Base-by-base conservation (phyloP, 2,329 filamentous ascomycete genomes). In the Ustulina deusta region DNA sequence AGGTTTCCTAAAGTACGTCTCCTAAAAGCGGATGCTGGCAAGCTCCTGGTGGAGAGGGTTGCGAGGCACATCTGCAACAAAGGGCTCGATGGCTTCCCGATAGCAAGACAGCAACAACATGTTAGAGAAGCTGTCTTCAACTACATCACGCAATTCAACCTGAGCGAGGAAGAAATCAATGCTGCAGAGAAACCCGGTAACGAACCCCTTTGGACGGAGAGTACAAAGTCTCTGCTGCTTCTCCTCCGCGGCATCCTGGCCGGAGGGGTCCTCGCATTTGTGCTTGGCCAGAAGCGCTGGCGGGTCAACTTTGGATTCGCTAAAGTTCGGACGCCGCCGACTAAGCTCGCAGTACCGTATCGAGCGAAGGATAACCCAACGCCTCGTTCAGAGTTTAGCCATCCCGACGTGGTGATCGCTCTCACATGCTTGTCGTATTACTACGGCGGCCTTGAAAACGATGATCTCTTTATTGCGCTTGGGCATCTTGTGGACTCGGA, bases 221-320 rank as follows among this genome's bases (percentile, higher is more conserved):
- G 76, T 0, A 77, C 61, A 44, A 63, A 76, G 38, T 72, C 74
- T 1, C 74, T 78, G 0, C 74, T 89, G 0, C 75, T 88, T 0
- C 77, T 56, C 7, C 11, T 90, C 0, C 80, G 86, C 29, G 85
- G 90, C 0, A 79, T 92, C 0, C 75, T 92, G 9, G 85, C 86
- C 0, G 76, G 81, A 0, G 84, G 87, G 0, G 79, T 92, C 0
- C 72, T 92, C 0, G 71, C 72, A 0, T 90, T 89, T 66, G 80
- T 79, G 0, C 77, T 92, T 0, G 76, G 78, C 0, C 77, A 84
- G 15, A 91, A 91, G 72, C 80, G 89, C 1, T 92, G 87, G 87
- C 78, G 86, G 2, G 89, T 93, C 0, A 85, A 91, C 62, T 93
- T 89, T 67, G 90, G 90, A 0, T 79, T 86, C 0, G 84, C 88